Evolutionary conservation across 2,329 filamentous ascomycete genomes (phyloP), one percentile per base, ranked within the genome.

Genomic region (Bipolaris cookei): DNA sequence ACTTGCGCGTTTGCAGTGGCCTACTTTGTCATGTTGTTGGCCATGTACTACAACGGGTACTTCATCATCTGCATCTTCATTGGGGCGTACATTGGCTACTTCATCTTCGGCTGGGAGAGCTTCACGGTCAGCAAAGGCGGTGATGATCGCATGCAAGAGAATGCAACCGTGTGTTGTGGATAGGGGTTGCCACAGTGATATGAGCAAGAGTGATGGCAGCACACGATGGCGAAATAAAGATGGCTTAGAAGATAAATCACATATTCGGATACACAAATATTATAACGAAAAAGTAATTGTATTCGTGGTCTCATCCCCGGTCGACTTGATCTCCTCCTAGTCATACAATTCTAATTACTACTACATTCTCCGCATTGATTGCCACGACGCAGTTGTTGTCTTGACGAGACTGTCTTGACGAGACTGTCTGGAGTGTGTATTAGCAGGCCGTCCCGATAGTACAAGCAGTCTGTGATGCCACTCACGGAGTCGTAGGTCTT

Each of bases 21-120:
- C 1, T 96, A 94, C 73, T 88, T 94, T 67, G 76, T 94, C 67
- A 94, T 95, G 90, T 76, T 90, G 78, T 70, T 88, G 21, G 85
- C 84, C 3, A 88, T 88, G 85, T 88, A 87, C 65, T 88, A 83
- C 72, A 88, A 88, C 56, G 84, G 80, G 10, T 95, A 92, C 76
- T 82, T 95, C 62, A 90, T 92, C 49, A 74, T 76, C 16, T 76
- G 71, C 51, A 76, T 76, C 54, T 76, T 76, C 61, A 72, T 76
- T 39, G 73, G 74, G 13, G 69, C 71, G 21, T 76, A 66, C 51
- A 45, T 76, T 38, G 74, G 73, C 21, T 74, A 72, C 58, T 74
- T 76, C 52, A 65, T 73, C 50, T 76, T 75, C 25, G 70, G 74
- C 0, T 76, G 73, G 70, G 73, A 76, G 64, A 71, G 65, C 51